Evolutionary conservation across 2,329 filamentous ascomycete genomes (phyloP).

Genomic region (Dactylellina parvicollis): DNA sequence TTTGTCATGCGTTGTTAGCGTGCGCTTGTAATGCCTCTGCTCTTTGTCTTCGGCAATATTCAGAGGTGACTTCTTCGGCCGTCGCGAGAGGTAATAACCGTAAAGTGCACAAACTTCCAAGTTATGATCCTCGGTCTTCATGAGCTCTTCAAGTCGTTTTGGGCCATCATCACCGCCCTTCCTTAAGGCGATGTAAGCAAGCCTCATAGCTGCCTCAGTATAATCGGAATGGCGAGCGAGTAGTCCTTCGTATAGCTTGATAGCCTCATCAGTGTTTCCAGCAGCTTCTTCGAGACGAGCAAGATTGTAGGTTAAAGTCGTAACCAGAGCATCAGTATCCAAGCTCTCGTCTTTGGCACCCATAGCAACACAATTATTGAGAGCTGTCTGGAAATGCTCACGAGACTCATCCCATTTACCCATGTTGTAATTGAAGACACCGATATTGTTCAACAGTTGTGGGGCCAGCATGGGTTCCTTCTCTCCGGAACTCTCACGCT

Average conservation of each 20-base stretch:
- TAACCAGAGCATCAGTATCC: conserved; percentile 90
- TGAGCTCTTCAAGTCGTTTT: conserved; percentile 83
- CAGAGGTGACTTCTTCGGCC: conserved; percentile 79
- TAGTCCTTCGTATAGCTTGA: conserved; percentile 86
- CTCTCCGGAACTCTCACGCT: conserved; percentile 75
- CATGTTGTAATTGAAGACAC: conserved; percentile 89
- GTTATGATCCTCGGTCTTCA: conserved; percentile 83
- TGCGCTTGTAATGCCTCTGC: conserved; percentile 95
- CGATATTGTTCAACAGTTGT: conserved; percentile 95
- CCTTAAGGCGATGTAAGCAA: conserved; percentile 88
- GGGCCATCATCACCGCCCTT: conserved; percentile 85
- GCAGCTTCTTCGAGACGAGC: conserved; percentile 91
- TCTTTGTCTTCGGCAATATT: conserved; percentile 90
- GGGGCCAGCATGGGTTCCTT: conserved; percentile 78
- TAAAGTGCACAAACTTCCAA: conserved; percentile 92
- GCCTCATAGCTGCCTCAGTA: conserved; percentile 84
- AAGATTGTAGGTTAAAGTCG: conserved; percentile 96
- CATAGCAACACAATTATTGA: conserved; percentile 83
- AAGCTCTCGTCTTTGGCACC: conserved; percentile 77
- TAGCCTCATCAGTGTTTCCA: conserved; percentile 80
- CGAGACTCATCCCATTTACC: conserved; percentile 83
- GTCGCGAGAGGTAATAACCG: conserved; percentile 91
- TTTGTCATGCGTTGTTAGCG: conserved; percentile 91
- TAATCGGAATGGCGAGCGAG: conserved; percentile 88
- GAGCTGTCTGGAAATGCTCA: conserved; percentile 88